These are phyloP conservation scores for Mortierella polycephala DNA, from an alignment of 371 early-diverging fungal genomes.

Conservation along the genomic window DNA sequence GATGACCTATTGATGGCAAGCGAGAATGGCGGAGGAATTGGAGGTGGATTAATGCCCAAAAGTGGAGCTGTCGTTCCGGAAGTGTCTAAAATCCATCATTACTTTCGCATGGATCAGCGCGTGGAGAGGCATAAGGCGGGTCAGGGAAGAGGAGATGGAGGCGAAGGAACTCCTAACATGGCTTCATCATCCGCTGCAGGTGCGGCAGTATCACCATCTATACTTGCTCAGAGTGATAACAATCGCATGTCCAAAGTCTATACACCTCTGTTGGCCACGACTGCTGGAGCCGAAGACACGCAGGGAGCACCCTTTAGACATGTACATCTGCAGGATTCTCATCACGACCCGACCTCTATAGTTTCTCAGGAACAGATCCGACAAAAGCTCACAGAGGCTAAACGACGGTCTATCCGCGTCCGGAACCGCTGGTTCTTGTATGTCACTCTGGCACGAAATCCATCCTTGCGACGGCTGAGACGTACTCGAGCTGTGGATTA, in stretches of 20 bases:
- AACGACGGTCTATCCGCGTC: constrained; percentile 37
- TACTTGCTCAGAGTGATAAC: constrained; percentile 13
- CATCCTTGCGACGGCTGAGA: constrained; percentile 19
- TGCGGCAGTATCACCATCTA: constrained; percentile 19
- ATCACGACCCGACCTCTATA: constrained; percentile 10
- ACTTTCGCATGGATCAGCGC: constrained; percentile 40
- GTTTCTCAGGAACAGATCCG: constrained; percentile 46
- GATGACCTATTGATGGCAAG: constrained; percentile 39
- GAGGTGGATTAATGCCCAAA: constrained; percentile 5
- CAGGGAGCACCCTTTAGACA: not conserved
- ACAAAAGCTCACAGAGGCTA: constrained; percentile 38
- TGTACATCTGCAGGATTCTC: constrained; percentile 17
- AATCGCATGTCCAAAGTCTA: constrained; percentile 21
- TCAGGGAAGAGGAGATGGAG: constrained; percentile 15
- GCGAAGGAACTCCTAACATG: not conserved
- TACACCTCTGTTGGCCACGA: constrained; percentile 13
- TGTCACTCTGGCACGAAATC: constrained; percentile 39
- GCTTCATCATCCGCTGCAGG: constrained; percentile 8
- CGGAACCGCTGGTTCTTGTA: constrained; percentile 50
- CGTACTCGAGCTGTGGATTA: constrained; percentile 30
- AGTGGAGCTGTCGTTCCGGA: constrained; percentile 25
- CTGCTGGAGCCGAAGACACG: not conserved
- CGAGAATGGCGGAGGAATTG: constrained; percentile 6
- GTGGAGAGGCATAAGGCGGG: constrained; percentile 20
- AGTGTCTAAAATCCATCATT: constrained; percentile 44